Base-by-base conservation (phyloP, 441 rosid species). In the Croton laevigatus region DNA sequence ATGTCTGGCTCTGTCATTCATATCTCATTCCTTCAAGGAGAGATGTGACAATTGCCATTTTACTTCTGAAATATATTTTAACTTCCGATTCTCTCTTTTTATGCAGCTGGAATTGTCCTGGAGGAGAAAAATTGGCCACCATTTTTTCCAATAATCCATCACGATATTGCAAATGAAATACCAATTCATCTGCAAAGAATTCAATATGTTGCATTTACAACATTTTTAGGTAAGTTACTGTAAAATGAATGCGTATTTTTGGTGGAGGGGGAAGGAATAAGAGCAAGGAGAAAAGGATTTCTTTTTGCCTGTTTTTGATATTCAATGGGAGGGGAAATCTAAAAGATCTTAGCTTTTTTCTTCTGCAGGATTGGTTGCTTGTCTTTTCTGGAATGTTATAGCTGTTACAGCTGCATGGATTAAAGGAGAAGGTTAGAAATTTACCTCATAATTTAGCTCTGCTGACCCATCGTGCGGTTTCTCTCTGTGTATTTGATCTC, bases 51-150 rank as follows among this genome's bases (percentile, higher is more conserved):
- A 1, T 27, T 27, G 32, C 32, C 20, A 27, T 40, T 36, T 48
- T 17, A 66, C 13, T 75, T 66, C 40, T 27, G 40, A 10, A 11
- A 12, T 38, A 49, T 61, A 38, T 44, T 55, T 72, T 32, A 68
- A 17, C 36, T 71, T 75, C 52, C 38, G 23, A 8, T 42, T 49
- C 57, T 71, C 45, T 75, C 71, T 20, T 71, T 60, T 66, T 69
- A 64, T 83, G 81, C 89, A 93, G 98, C 98, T 49, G 97, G 98
- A 77, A 77, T 91, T 74, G 88, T 84, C 32, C 76, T 93, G 4
- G 96, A 93, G 83, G 91, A 79, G 79, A 93, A 93, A 82, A 93
- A 91, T 75, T 93, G 98, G 98, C 98, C 97, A 0, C 89, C 98
- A 12, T 87, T 93, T 73, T 85, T 93, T 75, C 97, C 98, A 3